These are phyloP conservation scores for Talaromyces nanjingensis DNA, from an alignment of 495 filamentous ascomycete genomes.

Conservation along the genomic window DNA sequence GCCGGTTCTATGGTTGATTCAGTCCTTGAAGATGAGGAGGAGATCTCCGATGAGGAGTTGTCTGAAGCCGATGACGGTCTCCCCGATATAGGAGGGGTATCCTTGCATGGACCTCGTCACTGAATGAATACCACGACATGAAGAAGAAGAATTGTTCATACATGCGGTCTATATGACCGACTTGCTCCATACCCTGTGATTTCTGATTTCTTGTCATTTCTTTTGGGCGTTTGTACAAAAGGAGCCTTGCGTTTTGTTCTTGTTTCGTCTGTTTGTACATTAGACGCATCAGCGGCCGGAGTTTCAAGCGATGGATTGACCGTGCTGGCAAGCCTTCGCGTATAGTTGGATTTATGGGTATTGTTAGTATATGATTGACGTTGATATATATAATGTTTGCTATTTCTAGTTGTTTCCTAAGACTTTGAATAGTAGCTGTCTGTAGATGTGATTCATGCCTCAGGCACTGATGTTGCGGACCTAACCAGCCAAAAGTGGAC, in stretches of 20 bases:
- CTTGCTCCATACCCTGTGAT: background rate
- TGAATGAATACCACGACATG: background rate
- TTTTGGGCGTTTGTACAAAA: background rate
- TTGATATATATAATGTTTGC: background rate
- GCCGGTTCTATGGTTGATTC: constrained; percentile 34
- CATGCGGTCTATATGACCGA: background rate
- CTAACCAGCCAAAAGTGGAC: background rate
- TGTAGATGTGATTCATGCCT: background rate
- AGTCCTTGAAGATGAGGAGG: constrained; percentile 14
- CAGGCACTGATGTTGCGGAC: background rate
- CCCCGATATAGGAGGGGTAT: constrained; percentile 5
- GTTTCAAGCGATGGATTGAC: constrained; percentile 2
- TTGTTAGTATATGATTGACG: background rate
- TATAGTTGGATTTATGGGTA: background rate
- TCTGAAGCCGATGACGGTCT: constrained; percentile 9
- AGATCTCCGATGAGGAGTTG: constrained; percentile 15
- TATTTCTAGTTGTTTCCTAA: background rate
- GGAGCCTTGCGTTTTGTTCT: background rate
- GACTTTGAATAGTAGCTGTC: background rate
- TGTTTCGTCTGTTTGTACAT: background rate
- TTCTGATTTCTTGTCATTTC: background rate
- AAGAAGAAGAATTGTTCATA: background rate
- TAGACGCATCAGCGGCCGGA: constrained; percentile 3
- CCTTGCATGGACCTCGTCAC: background rate
- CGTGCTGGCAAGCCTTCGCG: background rate